These are phyloP conservation scores for Rosa rugosa DNA, from an alignment of 306 rosid genomes.

Conservation along the genomic window DNA sequence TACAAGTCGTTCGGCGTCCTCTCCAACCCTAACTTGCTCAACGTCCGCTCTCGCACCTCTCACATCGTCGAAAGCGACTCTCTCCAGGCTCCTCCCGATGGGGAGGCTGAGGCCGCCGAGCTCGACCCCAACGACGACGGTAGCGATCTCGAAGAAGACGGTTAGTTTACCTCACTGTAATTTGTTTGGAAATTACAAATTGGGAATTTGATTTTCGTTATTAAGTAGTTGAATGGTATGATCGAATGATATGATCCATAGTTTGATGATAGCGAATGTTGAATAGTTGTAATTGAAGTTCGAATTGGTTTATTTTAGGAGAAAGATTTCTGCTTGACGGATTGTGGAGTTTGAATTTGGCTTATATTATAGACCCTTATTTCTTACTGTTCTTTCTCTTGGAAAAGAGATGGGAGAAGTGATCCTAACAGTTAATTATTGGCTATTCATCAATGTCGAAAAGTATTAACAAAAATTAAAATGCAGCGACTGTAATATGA, in stretches of 20 bases:
- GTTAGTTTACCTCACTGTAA: conserved; percentile 35
- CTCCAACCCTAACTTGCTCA: conserved; percentile 69
- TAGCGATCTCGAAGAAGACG: conserved; percentile 91
- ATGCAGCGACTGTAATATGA: neutral
- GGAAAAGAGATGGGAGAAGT: too few species aligned
- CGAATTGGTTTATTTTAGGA: neutral
- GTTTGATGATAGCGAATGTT: neutral
- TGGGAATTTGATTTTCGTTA: neutral
- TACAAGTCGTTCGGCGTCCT: conserved; percentile 76
- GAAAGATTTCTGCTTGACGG: neutral
- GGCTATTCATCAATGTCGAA: neutral
- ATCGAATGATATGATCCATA: neutral
- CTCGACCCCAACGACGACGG: conserved; percentile 45
- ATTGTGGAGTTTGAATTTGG: neutral
- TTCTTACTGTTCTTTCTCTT: neutral
- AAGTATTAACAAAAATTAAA: neutral
- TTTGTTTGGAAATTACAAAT: neutral
- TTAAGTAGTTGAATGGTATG: neutral
- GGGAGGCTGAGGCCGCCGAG: conserved; percentile 15
- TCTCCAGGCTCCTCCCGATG: conserved; percentile 44
- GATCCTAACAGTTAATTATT: neutral
- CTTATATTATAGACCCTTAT: neutral
- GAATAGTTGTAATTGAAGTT: neutral
- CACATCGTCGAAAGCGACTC: conserved; percentile 50
- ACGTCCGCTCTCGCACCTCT: conserved; percentile 51